phyloP scores from a whole-genome alignment of 148 eudicot species.

The Beta vulgaris region DNA sequence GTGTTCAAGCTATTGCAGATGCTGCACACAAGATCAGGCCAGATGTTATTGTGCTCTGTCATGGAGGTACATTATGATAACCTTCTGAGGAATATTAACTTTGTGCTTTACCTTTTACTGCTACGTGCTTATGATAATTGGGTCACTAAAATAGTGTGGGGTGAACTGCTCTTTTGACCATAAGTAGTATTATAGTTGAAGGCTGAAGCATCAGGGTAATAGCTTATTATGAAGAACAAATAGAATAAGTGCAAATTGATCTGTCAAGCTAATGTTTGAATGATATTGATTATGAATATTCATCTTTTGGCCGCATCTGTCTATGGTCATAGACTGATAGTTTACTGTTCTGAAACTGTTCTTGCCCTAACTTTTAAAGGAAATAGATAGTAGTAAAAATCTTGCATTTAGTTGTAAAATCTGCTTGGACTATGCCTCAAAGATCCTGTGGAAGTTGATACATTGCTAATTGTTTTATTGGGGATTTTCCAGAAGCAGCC shows the following conservation, averaged over 20 bases:
- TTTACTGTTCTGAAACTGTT: background rate
- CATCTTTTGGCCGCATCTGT: background rate
- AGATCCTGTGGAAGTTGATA: too few species aligned
- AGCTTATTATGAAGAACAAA: background rate
- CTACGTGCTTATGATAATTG: background rate
- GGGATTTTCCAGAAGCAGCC: too few species aligned
- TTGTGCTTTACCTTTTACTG: background rate
- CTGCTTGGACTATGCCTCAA: background rate
- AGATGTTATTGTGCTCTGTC: conserved; percentile 79
- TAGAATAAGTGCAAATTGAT: background rate
- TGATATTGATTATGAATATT: background rate
- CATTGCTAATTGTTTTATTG: too few species aligned
- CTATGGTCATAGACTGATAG: background rate
- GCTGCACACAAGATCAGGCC: conserved; percentile 76
- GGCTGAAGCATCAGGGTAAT: background rate
- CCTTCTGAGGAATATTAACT: too few species aligned
- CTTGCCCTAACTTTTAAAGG: background rate
- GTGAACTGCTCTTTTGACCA: background rate
- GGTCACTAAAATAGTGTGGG: background rate
- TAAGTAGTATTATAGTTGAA: background rate
- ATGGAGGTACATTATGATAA: conserved; percentile 68
- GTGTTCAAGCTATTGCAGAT: conserved; percentile 94
- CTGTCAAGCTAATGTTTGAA: background rate
- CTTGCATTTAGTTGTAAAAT: background rate
- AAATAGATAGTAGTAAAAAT: background rate